Evolutionary conservation across 495 filamentous ascomycete species (phyloP).

Genomic region (Xylaria scruposa): DNA sequence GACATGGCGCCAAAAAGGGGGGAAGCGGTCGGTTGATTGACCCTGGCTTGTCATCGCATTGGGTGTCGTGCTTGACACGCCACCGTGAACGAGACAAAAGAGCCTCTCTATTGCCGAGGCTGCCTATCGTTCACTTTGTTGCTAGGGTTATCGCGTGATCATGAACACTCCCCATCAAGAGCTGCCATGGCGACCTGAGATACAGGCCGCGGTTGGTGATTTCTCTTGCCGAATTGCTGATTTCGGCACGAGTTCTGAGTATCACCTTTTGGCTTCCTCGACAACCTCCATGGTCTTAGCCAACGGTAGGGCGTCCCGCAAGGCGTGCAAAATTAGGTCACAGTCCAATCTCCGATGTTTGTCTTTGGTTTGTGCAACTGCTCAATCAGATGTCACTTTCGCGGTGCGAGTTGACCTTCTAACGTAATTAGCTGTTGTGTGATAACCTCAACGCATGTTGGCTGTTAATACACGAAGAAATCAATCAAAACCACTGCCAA

Average conservation of each 20-base stretch:
- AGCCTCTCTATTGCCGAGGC: neutral
- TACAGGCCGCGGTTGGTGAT: slow-evolving; percentile 1
- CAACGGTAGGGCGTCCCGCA: slow-evolving; percentile 5
- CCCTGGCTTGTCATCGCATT: neutral
- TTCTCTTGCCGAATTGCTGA: slow-evolving; percentile 13
- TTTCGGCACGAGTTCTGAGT: neutral
- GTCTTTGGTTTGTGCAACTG: slow-evolving; percentile 19
- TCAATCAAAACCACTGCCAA: slow-evolving; percentile 94
- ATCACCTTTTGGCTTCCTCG: slow-evolving; percentile 1
- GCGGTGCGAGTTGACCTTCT: slow-evolving; percentile 15
- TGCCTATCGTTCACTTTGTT: neutral
- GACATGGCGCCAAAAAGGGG: neutral
- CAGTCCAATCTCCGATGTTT: slow-evolving; percentile 20
- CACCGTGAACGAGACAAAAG: neutral
- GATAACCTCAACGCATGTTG: slow-evolving; percentile 22
- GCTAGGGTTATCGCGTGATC: neutral
- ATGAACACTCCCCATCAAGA: slow-evolving; percentile 7
- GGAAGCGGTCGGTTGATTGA: neutral
- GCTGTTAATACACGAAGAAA: slow-evolving; percentile 21
- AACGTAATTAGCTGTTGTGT: slow-evolving; percentile 10
- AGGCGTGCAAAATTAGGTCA: slow-evolving; percentile 25
- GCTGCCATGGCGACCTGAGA: slow-evolving; percentile 5
- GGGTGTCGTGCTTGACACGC: neutral
- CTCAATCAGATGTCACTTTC: slow-evolving; percentile 17
- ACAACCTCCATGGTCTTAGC: slow-evolving; percentile 6